These are phyloP conservation scores for Colletotrichum cuscutae DNA, from an alignment of 2,329 filamentous ascomycete genomes.

Conservation along the genomic window DNA sequence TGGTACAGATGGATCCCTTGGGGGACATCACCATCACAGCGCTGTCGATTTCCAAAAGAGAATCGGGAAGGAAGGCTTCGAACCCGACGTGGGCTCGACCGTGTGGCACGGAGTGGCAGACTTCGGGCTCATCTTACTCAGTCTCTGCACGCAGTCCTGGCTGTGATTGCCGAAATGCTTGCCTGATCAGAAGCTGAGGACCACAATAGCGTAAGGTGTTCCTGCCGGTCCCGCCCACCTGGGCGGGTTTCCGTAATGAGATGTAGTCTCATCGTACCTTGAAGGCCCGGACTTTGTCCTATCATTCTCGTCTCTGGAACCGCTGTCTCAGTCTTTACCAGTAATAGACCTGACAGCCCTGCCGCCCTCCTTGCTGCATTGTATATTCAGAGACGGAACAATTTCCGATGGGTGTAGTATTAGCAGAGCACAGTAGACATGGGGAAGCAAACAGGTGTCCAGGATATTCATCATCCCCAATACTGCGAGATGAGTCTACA, in stretches of 20 bases:
- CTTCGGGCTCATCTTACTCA: not conserved
- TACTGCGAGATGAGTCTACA: conserved; percentile 69
- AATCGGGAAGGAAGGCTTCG: conserved; percentile 38
- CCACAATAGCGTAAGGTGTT: not conserved
- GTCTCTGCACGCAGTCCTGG: not conserved
- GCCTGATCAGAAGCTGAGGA: not conserved
- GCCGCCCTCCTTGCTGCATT: conserved; percentile 41
- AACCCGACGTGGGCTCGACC: conserved; percentile 43
- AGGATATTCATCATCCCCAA: conserved; percentile 70
- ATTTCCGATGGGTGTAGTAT: conserved; percentile 57
- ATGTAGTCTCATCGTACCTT: not conserved
- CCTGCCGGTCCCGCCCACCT: not conserved
- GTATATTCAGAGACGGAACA: conserved; percentile 63
- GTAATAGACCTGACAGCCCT: conserved; percentile 1
- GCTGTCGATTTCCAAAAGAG: conserved; percentile 52
- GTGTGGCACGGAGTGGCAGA: conserved; percentile 25
- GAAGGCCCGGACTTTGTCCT: not conserved
- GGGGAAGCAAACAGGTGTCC: conserved; percentile 76
- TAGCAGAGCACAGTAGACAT: conserved; percentile 65
- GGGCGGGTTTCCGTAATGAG: not conserved
- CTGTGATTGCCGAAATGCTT: not conserved
- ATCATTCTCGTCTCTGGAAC: not conserved
- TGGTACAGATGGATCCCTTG: conserved; percentile 58
- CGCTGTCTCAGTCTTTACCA: not conserved
- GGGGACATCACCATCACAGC: conserved; percentile 53